Evolutionary conservation across 768 basidiomycete species (phyloP).

Genomic region (Coprinopsis cinerea): DNA sequence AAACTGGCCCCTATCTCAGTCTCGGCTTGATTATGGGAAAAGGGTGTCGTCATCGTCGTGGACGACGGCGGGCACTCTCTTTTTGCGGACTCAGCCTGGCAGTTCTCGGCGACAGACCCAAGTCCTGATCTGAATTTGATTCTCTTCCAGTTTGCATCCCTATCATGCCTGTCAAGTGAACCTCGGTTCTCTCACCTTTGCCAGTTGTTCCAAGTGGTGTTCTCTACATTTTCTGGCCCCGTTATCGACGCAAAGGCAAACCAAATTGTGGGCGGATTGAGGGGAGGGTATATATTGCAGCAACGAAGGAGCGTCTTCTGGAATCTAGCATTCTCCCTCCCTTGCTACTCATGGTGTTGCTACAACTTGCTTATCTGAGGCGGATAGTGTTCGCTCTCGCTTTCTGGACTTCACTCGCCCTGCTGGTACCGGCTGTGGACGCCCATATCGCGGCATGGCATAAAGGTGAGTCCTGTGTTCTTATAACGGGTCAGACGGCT

Average conservation of each 20-base stretch:
- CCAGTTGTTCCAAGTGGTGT: background rate
- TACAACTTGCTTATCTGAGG: background rate
- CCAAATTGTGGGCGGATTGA: background rate
- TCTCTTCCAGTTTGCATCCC: background rate
- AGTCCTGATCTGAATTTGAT: too few species aligned
- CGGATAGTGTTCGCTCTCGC: background rate
- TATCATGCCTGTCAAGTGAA: background rate
- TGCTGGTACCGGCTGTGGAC: background rate
- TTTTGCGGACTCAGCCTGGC: too few species aligned
- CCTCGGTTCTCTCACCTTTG: background rate
- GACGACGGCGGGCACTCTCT: too few species aligned
- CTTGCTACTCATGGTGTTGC: background rate
- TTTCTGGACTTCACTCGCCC: background rate
- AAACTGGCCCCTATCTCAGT: too few species aligned
- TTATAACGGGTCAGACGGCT: background rate
- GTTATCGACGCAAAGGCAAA: background rate
- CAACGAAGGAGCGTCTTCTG: background rate
- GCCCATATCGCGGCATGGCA: constrained; percentile 11
- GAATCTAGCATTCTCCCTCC: background rate
- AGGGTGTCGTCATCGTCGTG: too few species aligned
- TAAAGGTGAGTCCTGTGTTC: constrained; percentile 4
- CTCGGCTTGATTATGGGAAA: too few species aligned
- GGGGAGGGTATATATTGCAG: background rate
- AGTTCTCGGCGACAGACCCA: too few species aligned
- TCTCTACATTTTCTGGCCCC: background rate